Conservation (phyloP, 805 yeast species). For the Priceomyces castillae region DNA sequence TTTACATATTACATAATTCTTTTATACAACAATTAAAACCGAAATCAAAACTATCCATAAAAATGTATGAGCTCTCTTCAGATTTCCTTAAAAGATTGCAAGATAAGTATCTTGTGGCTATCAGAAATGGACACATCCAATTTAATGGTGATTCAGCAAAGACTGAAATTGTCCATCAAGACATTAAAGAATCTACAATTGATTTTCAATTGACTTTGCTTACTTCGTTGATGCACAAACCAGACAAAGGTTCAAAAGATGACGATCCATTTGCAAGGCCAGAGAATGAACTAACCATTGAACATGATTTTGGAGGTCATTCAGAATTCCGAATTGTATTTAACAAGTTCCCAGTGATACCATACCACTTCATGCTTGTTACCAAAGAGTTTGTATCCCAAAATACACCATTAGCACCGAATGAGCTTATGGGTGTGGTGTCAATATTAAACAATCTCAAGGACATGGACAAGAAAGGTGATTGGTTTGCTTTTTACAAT, state of each 20-base stretch:
- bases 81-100: constrained; percentile 35
- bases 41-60: too few species aligned
- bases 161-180: constrained; percentile 25
- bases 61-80: neutral
- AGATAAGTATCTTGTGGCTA: constrained; percentile 48
- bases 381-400: constrained; percentile 76
- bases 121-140: constrained; percentile 42
- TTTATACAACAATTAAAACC: too few species aligned
- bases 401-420: constrained; percentile 63
- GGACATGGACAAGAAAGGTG: constrained; percentile 27
- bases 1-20: too few species aligned
- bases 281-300: constrained; percentile 68
- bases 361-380: constrained; percentile 74
- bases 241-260: constrained; percentile 38
- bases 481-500: constrained; percentile 82
- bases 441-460: constrained; percentile 52
- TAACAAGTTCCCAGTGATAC: constrained; percentile 84
- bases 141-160: constrained; percentile 49
- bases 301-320: constrained; percentile 48
- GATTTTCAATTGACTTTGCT: constrained; percentile 31
- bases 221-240: constrained; percentile 35
- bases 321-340: constrained; percentile 61
- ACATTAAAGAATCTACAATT: constrained; percentile 12
- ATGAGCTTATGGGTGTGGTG: constrained; percentile 63
- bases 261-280: constrained; percentile 78